phyloP scores from a whole-genome alignment of 2,329 filamentous ascomycete species.

The Tricladium varicosporioides region DNA sequence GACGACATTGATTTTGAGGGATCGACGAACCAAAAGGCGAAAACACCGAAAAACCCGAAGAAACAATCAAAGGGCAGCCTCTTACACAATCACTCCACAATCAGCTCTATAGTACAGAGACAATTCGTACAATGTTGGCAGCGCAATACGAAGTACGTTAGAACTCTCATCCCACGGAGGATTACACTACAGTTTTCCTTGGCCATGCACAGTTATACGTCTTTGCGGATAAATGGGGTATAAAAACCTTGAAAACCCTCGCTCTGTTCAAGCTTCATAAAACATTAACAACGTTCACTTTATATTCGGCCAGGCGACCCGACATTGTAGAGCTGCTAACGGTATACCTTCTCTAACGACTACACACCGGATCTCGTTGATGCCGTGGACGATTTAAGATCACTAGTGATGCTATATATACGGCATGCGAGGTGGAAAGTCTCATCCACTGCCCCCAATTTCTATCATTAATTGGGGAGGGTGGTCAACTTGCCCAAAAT shows the following conservation, averaged over 20 bases:
- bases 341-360: constrained; percentile 16
- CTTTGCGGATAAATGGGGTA: constrained; percentile 22
- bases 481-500: constrained; percentile 13
- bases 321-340: constrained; percentile 20
- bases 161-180: constrained; percentile 16
- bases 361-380: constrained; percentile 18
- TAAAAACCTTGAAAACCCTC: constrained; percentile 16
- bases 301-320: constrained; percentile 7
- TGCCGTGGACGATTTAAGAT: constrained; percentile 19
- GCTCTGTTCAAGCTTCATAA: constrained; percentile 20
- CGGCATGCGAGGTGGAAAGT: constrained; percentile 13
- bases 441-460: constrained; percentile 17
- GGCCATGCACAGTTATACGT: constrained; percentile 21
- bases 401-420: constrained; percentile 20
- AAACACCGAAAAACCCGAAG: constrained; percentile 10
- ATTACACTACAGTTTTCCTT: constrained; percentile 21
- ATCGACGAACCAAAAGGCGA: background rate
- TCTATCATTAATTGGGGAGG: constrained; percentile 16
- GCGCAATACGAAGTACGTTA: constrained; percentile 17
- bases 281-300: constrained; percentile 14
- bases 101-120: constrained; percentile 10
- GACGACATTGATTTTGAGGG: background rate
- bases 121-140: constrained; percentile 6
- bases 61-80: constrained; percentile 11
- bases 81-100: constrained; percentile 12